phyloP scores from a whole-genome alignment of 495 filamentous ascomycete genomes.

The Aspergillus leporis region DNA sequence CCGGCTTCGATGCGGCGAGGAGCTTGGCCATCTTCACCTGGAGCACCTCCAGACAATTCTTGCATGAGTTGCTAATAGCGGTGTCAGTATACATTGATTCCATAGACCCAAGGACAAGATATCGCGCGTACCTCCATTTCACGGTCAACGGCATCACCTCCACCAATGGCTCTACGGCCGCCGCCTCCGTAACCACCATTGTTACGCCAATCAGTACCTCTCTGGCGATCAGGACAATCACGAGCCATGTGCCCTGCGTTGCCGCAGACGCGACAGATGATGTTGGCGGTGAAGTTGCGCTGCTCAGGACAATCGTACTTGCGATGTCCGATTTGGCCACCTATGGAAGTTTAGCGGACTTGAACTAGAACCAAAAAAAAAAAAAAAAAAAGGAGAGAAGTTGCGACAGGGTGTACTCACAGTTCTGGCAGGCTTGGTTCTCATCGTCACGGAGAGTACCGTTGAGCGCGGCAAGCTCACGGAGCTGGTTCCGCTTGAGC shows the following conservation, averaged over 20 bases:
- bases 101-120: not conserved
- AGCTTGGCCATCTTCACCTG: conserved; percentile 60
- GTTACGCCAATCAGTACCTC: conserved; percentile 90
- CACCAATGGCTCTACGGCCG: conserved; percentile 63
- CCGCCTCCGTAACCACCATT: conserved; percentile 50
- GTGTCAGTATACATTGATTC: conserved; percentile 33
- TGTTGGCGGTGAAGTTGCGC: conserved; percentile 95
- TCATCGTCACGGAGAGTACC: conserved; percentile 98
- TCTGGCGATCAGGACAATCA: conserved; percentile 90
- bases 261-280: conserved; percentile 98
- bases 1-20: conserved; percentile 87
- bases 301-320: conserved; percentile 99
- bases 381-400: too few species aligned
- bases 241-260: conserved; percentile 92
- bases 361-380: conserved; percentile 3
- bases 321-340: conserved; percentile 95
- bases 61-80: conserved; percentile 85
- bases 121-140: conserved; percentile 80
- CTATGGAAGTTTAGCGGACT: conserved; percentile 32
- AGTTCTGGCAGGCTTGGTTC: conserved; percentile 99
- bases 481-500: conserved; percentile 96
- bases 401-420: conserved; percentile 46
- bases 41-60: conserved; percentile 82
- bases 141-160: conserved; percentile 84
- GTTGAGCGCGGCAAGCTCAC: conserved; percentile 94